Evolutionary conservation across 192 early-diverging fungal genomes (phyloP), one percentile per base, ranked within the genome.

Genomic region (Mortierella antarctica): DNA sequence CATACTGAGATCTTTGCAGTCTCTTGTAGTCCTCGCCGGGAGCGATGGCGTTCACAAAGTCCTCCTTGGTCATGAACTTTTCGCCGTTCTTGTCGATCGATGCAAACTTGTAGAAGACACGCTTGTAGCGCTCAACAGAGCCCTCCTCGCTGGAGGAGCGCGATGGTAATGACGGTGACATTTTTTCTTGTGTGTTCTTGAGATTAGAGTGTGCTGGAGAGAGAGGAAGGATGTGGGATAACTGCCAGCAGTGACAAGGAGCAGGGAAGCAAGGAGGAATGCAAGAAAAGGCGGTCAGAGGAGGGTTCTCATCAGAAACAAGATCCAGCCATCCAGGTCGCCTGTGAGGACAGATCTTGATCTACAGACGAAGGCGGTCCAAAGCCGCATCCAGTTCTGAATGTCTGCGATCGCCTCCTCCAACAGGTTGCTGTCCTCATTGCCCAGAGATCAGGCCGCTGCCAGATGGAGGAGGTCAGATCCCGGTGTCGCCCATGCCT

Each of bases 31-130:
- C 87, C 70, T 87, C 88, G 12, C 73, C 85, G 42, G 84, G 87
- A 39, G 86, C 83, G 23, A 91, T 83, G 7, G 90, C 89, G 23
- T 69, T 72, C 31, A 88, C 70, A 66, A 91, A 91, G 73, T 91
- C 89, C 46, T 88, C 88, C 67, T 74, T 74, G 61, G 65, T 86
- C 90, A 91, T 91, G 67, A 73, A 86, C 64, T 83, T 79, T 61
- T 84, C 74, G 17, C 84, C 86, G 11, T 88, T 80, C 56, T 84
- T 77, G 45, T 88, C 82, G 51, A 89, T 60, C 7, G 86, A 85
- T 31, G 90, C 88, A 69, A 84, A 74, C 55, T 72, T 80, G 42
- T 84, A 68, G 49, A 90, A 90, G 51, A 77, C 52, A 45, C 74
- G 74, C 65, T 86, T 86, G 62, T 88, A 87, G 47, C 79, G 70